Percentiles rank a stretch among this genome's conserved stretches.
phyloP scores from a whole-genome alignment of 768 basidiomycete genomes.

The Arthromyces matolae region DNA sequence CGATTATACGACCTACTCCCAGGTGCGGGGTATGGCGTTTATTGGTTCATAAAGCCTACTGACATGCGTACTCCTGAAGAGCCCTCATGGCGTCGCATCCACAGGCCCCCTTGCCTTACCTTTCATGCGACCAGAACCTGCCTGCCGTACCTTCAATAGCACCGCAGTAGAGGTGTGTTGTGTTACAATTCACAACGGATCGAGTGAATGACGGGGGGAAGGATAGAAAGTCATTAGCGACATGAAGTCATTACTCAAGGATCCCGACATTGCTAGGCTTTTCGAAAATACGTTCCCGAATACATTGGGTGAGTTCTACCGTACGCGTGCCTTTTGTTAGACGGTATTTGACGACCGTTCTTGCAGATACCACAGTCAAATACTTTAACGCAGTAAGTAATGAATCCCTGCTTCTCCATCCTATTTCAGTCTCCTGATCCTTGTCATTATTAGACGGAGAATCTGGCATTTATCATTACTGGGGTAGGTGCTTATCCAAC shows the following conservation, averaged over 20 bases:
- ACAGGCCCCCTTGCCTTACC: conserved; percentile 60
- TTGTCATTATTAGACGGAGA: conserved; percentile 46
- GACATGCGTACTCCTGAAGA: conserved; percentile 30
- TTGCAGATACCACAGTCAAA: conserved; percentile 71
- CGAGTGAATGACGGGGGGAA: no score
- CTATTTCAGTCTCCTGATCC: not conserved
- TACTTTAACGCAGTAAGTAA: conserved; percentile 59
- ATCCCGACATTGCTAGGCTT: conserved; percentile 72
- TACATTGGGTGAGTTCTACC: conserved; percentile 54
- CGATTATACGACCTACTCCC: conserved; percentile 58
- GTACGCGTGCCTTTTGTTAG: not conserved
- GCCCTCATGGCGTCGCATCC: conserved; percentile 57
- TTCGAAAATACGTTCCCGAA: conserved; percentile 85
- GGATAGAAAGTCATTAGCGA: conserved; percentile 66
- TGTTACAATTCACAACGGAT: not conserved
- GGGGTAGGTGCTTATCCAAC: conserved; percentile 43
- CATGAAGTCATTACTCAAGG: conserved; percentile 67
- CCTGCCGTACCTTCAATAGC: conserved; percentile 75
- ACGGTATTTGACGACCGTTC: not conserved
- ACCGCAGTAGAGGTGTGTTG: conserved; percentile 66
- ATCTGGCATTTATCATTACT: conserved; percentile 78
- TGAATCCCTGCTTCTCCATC: not conserved
- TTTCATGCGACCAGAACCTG: conserved; percentile 66
- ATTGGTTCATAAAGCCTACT: not conserved
- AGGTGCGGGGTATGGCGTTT: conserved; percentile 29